phyloP scores from a whole-genome alignment of 208 protist species.

The Crithidia sp. region DNA sequence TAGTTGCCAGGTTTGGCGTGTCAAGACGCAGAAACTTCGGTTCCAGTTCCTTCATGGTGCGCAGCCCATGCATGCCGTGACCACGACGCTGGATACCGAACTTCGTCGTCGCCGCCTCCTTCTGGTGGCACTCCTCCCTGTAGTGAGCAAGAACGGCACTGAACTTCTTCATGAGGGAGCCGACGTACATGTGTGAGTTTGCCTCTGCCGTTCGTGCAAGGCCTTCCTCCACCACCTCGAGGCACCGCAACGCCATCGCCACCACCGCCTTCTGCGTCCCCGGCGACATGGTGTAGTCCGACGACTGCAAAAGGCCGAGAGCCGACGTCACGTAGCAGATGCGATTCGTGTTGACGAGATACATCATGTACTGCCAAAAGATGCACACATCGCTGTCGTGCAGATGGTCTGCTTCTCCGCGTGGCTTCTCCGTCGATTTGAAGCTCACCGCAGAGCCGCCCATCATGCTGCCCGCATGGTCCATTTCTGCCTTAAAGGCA shows the following conservation, averaged over 20 bases:
- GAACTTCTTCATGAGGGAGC: not conserved
- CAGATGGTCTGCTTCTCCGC: not conserved
- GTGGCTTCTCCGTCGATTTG: not conserved
- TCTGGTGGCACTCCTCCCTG: not conserved
- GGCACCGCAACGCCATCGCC: not conserved
- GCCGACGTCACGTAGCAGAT: not conserved
- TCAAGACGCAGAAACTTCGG: not conserved
- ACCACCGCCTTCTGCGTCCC: not conserved
- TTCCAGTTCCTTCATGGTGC: not conserved
- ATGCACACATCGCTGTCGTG: not conserved
- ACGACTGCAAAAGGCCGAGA: not conserved
- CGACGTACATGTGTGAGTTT: slow-evolving; percentile 2
- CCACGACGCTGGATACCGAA: not conserved
- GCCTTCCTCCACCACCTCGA: not conserved
- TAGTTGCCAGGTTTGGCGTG: not conserved
- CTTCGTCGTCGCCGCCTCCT: not conserved
- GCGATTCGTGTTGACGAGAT: not conserved
- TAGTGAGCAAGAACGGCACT: not conserved
- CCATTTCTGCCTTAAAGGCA: too few relatives aligned
- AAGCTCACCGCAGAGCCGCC: too few relatives aligned
- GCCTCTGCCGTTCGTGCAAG: not conserved
- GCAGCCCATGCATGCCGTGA: not conserved
- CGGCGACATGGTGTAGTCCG: not conserved
- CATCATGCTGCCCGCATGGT: too few relatives aligned
- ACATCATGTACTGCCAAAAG: not conserved